Percentiles rank a stretch among this genome's conserved stretches.
Evolutionary conservation across 257 asterid species (phyloP).

Genomic region (Mentha longifolia): DNA sequence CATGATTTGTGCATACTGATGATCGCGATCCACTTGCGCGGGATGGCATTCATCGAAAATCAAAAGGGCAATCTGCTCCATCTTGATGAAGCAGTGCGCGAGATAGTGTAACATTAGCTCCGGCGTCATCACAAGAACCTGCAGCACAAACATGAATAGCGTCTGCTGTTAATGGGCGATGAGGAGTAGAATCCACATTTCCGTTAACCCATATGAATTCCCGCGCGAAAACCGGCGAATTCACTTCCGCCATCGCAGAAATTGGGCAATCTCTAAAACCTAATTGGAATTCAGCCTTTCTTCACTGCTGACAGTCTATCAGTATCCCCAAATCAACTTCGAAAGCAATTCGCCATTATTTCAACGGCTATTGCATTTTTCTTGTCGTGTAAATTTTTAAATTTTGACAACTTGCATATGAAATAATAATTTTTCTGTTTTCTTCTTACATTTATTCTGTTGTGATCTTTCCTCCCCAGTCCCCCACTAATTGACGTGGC

Average conservation of each 20-base stretch:
- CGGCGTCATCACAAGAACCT: conserved; percentile 90
- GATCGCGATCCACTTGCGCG: conserved; percentile 76
- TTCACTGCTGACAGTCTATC: too few relatives aligned
- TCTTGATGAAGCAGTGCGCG: conserved; percentile 72
- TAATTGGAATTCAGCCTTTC: neutral
- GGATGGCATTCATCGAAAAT: conserved; percentile 90
- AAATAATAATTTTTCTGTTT: too few relatives aligned
- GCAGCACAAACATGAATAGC: conserved; percentile 29
- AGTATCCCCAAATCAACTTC: too few relatives aligned
- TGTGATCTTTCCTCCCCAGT: too few relatives aligned
- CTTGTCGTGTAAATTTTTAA: too few relatives aligned
- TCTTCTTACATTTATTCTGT: too few relatives aligned
- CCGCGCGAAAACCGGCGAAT: neutral
- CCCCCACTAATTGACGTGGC: too few relatives aligned
- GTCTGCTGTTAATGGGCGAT: too few relatives aligned
- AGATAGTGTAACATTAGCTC: conserved; percentile 64
- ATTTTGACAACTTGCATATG: too few relatives aligned
- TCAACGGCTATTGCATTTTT: too few relatives aligned
- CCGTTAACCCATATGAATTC: conserved; percentile 3
- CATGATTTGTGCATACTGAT: conserved; percentile 90
- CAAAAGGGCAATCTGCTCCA: conserved; percentile 73
- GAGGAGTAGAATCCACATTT: neutral
- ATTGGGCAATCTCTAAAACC: neutral
- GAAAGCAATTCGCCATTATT: too few relatives aligned
- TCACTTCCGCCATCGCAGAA: neutral